Evolutionary conservation across 371 early-diverging fungal species (phyloP), one percentile per base, ranked within the genome.

Genomic region (Rhizopus sp.): DNA sequence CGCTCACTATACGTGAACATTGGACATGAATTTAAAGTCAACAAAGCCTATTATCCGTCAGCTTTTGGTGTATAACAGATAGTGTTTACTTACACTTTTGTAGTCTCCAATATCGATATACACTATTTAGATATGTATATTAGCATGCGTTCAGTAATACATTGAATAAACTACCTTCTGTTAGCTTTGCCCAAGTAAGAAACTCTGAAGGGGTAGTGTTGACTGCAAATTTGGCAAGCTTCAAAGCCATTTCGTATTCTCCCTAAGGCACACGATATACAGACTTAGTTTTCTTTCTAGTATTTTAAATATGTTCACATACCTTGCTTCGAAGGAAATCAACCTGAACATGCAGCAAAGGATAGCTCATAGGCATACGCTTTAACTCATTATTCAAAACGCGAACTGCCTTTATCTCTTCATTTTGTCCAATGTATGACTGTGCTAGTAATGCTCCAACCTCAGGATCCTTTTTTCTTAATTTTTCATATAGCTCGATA

Each of bases 11-110:
- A 93, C 0, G 95, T 93, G 66, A 95, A 96, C 98, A 97, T 96
- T 4, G 98, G 98, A 68, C 98, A 97, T 13, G 95, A 91, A 69
- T 97, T 97, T 60, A 97, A 80, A 0, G 97, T 89, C 65, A 97
- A 81, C 15, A 97, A 78, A 12, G 98, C 98, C 88, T 87, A 46
- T 42, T 4, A 40, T 46, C 10, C 7, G 29, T 9, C 10, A 17
- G 29, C 7, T 46, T 9, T 32, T n/a, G 32, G 7, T 12, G 7
- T 17, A 48, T 31, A 31, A 6, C 38, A 37, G 38, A 23, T 50
- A 32, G 7, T 32, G n/a, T 46, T 13, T 3, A 58, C 75, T 60
- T 80, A 89, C 90, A 55, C 88, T 87, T 63, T 92, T 85, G 63
- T 84, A 93, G 60, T 95, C 93, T 29, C 83, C 88, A 41, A 90